Conservation (phyloP, 1,284 basidiomycete species). For the Trametes versicolor region DNA sequence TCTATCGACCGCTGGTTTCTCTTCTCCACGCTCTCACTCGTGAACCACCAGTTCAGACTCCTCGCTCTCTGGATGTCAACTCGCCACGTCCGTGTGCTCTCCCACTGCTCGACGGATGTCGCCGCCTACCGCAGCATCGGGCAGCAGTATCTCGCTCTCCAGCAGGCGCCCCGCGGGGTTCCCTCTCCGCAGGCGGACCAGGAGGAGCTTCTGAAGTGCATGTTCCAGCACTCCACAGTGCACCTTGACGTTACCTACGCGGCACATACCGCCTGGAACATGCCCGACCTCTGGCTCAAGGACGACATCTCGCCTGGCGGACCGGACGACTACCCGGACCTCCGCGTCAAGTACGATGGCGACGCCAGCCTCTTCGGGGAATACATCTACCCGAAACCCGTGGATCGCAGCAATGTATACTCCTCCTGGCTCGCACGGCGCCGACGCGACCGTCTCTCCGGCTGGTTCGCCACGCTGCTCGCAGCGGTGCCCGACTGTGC, state of each 20-base stretch:
- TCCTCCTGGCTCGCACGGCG: constrained; percentile 10
- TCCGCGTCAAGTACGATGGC: constrained; percentile 1
- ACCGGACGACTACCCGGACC: constrained; percentile 14
- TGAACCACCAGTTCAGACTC: constrained; percentile 8
- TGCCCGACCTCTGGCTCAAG: constrained; percentile 19
- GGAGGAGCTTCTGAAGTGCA: neutral
- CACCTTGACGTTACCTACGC: constrained; percentile 22
- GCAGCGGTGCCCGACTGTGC: constrained; percentile 19
- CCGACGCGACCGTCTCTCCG: constrained; percentile 16
- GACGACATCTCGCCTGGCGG: constrained; percentile 10
- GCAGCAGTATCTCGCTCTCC: constrained; percentile 9
- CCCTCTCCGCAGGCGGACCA: neutral
- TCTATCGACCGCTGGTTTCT: constrained; percentile 15
- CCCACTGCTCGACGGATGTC: constrained; percentile 20
- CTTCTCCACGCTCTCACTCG: constrained; percentile 11
- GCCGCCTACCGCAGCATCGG: constrained; percentile 19
- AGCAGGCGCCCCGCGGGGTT: neutral
- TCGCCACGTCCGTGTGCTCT: constrained; percentile 21
- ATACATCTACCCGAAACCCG: constrained; percentile 8
- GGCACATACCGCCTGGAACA: neutral
- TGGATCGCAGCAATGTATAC: constrained; percentile 9
- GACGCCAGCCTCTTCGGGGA: neutral
- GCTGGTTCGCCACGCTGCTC: constrained; percentile 25
- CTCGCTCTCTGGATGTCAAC: constrained; percentile 3
- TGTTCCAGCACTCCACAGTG: constrained; percentile 10